Base-by-base conservation (phyloP, 2,329 filamentous ascomycete genomes). In the Exophiala calicioides region DNA sequence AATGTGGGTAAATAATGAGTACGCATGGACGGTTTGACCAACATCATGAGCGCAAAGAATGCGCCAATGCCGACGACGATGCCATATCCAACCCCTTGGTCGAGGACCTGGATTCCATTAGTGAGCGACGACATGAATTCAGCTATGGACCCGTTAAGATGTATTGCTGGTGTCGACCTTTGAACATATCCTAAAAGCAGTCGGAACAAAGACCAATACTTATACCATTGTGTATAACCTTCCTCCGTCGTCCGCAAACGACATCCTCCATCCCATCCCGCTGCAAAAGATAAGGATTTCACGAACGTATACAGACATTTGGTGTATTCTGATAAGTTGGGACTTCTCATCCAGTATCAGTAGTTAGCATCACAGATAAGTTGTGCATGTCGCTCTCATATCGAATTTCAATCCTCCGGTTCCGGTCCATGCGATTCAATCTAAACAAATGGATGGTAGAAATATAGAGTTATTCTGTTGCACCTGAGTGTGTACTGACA, bases 31-130 rank as follows among this genome's bases (percentile, higher is more conserved):
- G n/a, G n/a, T 9, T 18, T 15, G 20, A 23, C 5, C 16, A 4
- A 61, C 69, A 73, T 73, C 34, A 71, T 53, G 6, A 69, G 36
- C 2, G 69, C 65, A 47, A 73, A 73, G 50, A 71, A 60, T 13
- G 60, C 68, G 3, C 73, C 73, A 38, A 76, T 73, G 13, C 74
- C 74, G 18, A 74, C 68, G 7, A 77, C 68, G 50, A 68, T 70
- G 52, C 72, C 74, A 62, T 76, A 77, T 29, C 74, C 74, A 7
- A 70, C 69, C 12, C 71, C 71, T 1, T 30, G 60, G 32, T 20
- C 19, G 7, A 44, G 41, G 24, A 7, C 12, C 24, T 12, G 30
- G 15, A 33, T 33, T 33, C 30, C 30, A 15, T 33, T 13, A 5
- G 30, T 33, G 15, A 33, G 30, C 9, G 30, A 33, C 15, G 30